These are phyloP conservation scores for Eucalyptus regnans DNA, from an alignment of 345 rosid species.

Conservation along the genomic window DNA sequence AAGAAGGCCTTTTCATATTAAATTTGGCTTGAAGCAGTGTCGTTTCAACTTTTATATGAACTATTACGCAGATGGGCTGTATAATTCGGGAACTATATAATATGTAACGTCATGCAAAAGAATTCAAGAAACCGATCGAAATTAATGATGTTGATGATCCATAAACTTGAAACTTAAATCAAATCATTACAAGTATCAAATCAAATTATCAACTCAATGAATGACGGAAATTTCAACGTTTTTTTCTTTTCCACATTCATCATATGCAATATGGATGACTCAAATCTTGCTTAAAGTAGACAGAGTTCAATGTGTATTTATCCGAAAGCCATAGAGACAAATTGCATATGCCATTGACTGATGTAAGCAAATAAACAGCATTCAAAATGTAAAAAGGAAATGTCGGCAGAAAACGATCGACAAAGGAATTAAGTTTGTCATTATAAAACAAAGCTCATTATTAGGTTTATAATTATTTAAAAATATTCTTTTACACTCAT, in stretches of 20 bases:
- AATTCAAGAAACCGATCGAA: background rate
- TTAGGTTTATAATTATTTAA: background rate
- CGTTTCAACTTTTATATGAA: background rate
- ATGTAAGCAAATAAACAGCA: background rate
- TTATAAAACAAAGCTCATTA: background rate
- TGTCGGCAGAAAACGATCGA: background rate
- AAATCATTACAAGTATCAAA: background rate
- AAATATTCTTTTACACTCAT: too few species aligned
- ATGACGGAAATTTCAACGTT: background rate
- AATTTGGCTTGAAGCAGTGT: background rate
- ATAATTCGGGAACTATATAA: background rate
- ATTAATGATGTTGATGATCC: background rate
- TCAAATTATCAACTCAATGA: background rate
- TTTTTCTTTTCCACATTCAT: background rate
- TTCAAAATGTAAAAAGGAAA: background rate
- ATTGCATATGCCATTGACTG: background rate
- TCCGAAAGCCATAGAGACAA: background rate
- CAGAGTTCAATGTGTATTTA: background rate
- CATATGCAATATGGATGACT: background rate
- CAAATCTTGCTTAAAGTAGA: background rate
- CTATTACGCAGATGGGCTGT: background rate
- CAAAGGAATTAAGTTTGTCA: background rate
- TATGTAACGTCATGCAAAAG: background rate
- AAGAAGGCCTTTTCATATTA: background rate
- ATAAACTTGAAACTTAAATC: background rate